phyloP scores from a whole-genome alignment of 768 basidiomycete species.

The Trametes elegans region DNA sequence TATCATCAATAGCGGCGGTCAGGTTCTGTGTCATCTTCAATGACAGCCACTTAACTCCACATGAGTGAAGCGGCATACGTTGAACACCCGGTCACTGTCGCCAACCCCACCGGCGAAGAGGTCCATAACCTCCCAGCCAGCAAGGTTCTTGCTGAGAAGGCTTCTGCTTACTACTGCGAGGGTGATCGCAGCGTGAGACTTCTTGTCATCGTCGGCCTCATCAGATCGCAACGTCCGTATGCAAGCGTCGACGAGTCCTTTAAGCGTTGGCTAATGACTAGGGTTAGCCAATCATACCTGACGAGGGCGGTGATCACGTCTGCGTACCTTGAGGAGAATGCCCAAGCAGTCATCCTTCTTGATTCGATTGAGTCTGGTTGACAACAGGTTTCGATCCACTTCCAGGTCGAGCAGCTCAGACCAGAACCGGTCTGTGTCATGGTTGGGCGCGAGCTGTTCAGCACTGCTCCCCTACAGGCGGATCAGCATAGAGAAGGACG shows the following conservation, averaged over 20 bases:
- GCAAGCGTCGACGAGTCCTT: slow-evolving; percentile 46
- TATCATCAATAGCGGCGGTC: slow-evolving; percentile 43
- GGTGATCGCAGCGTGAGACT: slow-evolving; percentile 48
- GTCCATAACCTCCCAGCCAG: slow-evolving; percentile 76
- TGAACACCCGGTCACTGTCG: slow-evolving; percentile 58
- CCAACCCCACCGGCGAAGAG: slow-evolving; percentile 59
- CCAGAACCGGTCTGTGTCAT: slow-evolving; percentile 49
- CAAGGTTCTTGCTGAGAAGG: slow-evolving; percentile 54
- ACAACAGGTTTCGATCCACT: slow-evolving; percentile 47
- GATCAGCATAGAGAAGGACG: neutral
- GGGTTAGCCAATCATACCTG: slow-evolving; percentile 8
- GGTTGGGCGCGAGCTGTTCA: slow-evolving; percentile 42
- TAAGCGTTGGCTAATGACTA: slow-evolving; percentile 49
- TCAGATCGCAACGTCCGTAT: slow-evolving; percentile 38
- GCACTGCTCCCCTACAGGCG: slow-evolving; percentile 41
- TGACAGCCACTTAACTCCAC: neutral
- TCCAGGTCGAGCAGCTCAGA: slow-evolving; percentile 50
- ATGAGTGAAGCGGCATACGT: slow-evolving; percentile 34
- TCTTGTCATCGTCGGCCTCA: slow-evolving; percentile 35
- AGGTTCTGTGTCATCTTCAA: slow-evolving; percentile 40
- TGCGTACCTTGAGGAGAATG: slow-evolving; percentile 45
- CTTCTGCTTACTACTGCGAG: slow-evolving; percentile 45
- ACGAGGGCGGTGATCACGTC: neutral
- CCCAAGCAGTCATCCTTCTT: slow-evolving; percentile 51
- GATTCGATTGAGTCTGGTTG: slow-evolving; percentile 37